Percentiles rank a stretch among this genome's conserved stretches.
Evolutionary conservation across 2,329 filamentous ascomycete species (phyloP).

Genomic region (Cladorrhinum sp.): DNA sequence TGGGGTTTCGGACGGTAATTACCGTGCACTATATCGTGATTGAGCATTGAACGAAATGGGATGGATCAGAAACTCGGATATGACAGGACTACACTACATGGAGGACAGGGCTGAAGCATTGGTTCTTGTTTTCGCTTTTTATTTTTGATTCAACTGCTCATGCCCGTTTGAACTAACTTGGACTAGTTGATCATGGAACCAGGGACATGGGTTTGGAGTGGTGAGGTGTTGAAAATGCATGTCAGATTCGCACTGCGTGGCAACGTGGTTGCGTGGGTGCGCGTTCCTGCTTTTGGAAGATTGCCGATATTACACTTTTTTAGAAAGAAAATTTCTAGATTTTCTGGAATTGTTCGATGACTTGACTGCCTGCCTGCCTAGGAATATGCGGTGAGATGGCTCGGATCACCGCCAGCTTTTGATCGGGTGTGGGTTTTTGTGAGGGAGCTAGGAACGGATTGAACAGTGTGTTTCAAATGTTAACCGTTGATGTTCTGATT

Average conservation of each 20-base stretch:
- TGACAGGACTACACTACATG: too few relatives aligned
- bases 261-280: too few relatives aligned
- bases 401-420: neutral
- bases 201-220: neutral
- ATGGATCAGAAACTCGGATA: too few relatives aligned
- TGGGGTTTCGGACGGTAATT: neutral
- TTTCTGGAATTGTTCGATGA: neutral
- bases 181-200: neutral
- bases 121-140: neutral
- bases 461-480: constrained; percentile 8
- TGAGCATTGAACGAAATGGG: neutral
- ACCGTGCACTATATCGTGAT: neutral
- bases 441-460: constrained; percentile 7
- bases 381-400: neutral
- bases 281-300: neutral
- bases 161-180: neutral
- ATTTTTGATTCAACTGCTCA: neutral
- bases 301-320: neutral
- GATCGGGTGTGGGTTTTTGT: too few relatives aligned
- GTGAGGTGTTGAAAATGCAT: neutral
- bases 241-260: too few relatives aligned
- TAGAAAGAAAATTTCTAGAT: neutral
- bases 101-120: constrained; percentile 1
- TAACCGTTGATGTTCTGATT: constrained; percentile 16
- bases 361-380: neutral